These are phyloP conservation scores for Pilobolus umbonatus DNA, from an alignment of 192 early-diverging fungal species.

Conservation along the genomic window DNA sequence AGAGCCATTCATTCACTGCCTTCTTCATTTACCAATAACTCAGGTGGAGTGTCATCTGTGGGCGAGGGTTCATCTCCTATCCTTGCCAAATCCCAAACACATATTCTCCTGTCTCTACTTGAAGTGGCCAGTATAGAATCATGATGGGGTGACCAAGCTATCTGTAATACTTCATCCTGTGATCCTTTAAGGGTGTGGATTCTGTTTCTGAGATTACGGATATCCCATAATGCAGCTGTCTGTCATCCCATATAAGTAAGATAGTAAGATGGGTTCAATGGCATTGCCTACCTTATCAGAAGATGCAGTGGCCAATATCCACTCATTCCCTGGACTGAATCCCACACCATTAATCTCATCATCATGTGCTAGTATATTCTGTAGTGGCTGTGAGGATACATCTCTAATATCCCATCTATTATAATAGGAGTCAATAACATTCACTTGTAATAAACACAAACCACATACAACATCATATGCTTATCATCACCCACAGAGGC, in stretches of 20 bases:
- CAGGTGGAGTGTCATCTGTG: slow-evolving; percentile 96
- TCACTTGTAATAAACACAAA: neutral
- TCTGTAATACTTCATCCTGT: slow-evolving; percentile 88
- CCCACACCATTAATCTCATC: slow-evolving; percentile 94
- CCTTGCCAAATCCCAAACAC: slow-evolving; percentile 91
- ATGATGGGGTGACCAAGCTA: slow-evolving; percentile 91
- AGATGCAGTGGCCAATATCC: slow-evolving; percentile 88
- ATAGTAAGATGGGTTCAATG: neutral
- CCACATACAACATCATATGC: slow-evolving; percentile 77
- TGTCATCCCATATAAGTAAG: slow-evolving; percentile 24
- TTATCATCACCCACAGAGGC: slow-evolving; percentile 97
- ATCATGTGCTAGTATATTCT: slow-evolving; percentile 77
- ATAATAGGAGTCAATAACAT: neutral
- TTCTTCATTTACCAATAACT: slow-evolving; percentile 66
- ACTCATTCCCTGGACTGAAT: slow-evolving; percentile 90
- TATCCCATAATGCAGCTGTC: slow-evolving; percentile 93
- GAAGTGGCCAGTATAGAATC: slow-evolving; percentile 91
- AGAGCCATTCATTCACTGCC: neutral
- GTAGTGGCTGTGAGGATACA: slow-evolving; percentile 56
- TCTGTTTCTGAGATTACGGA: slow-evolving; percentile 82
- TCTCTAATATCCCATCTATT: slow-evolving; percentile 91
- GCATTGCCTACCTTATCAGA: slow-evolving; percentile 66
- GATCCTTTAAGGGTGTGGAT: slow-evolving; percentile 87
- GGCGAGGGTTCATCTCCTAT: slow-evolving; percentile 94
- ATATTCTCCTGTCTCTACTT: slow-evolving; percentile 81